Evolutionary conservation across 306 rosid genomes (phyloP).

Genomic region (Inga oerstediana): DNA sequence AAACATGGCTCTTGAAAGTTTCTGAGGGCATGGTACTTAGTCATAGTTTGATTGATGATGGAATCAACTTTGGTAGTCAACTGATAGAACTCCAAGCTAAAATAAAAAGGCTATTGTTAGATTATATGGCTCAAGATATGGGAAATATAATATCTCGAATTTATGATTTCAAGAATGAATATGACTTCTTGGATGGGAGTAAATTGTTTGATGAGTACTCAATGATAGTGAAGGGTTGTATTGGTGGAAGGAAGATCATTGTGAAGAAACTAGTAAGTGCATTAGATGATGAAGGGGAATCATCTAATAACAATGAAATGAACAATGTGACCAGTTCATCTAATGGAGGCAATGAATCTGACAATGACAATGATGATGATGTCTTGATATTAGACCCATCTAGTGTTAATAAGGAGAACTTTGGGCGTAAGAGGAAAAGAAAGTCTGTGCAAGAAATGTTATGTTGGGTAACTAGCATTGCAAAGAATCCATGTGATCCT

Average conservation of each 20-base stretch:
- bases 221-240: too few species aligned
- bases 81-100: conserved; percentile 55
- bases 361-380: not conserved
- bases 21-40: conserved; percentile 38
- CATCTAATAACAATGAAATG: not conserved
- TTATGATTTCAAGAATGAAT: conserved; percentile 4
- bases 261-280: conserved; percentile 20
- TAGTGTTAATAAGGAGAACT: not conserved
- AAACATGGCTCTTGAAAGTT: conserved; percentile 42
- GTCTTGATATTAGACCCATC: not conserved
- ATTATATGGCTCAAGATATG: conserved; percentile 24
- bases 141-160: not conserved
- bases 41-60: conserved; percentile 40
- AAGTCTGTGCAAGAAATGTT: conserved; percentile 46
- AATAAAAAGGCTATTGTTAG: conserved; percentile 34
- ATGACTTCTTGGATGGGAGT: conserved; percentile 26
- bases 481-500: conserved; percentile 65
- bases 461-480: conserved; percentile 55
- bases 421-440: conserved; percentile 40
- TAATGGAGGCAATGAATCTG: not conserved
- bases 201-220: conserved; percentile 21
- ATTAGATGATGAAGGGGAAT: conserved; percentile 3
- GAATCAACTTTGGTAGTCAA: conserved; percentile 36
- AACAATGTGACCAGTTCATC: conserved; percentile 29
- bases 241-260: conserved; percentile 9